Evolutionary conservation across 2,329 filamentous ascomycete species (phyloP), one percentile per base, ranked within the genome.

Genomic region (Purpureocillium lavendulum): DNA sequence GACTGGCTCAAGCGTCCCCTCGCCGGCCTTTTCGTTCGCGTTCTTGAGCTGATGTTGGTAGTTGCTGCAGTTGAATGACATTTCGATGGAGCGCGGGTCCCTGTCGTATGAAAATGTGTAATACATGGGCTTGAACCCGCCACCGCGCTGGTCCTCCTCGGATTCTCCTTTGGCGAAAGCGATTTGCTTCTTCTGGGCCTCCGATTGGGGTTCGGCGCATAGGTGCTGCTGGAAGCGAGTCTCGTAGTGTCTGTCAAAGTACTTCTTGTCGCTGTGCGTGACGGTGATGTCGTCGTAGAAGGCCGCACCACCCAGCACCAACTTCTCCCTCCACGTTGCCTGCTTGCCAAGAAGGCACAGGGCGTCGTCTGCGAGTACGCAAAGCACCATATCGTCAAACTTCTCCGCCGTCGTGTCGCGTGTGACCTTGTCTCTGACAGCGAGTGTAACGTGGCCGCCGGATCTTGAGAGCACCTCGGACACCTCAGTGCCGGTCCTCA

Each of bases 21-120:
- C 43, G 5, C 41, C 42, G 1, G 51, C 31, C 2, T 48, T 30
- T 9, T 43, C 36, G 14, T 51, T 53, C 1, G 55, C 53, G 15
- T 57, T 56, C 2, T 77, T 76, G 45, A 87, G 82, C 53, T 87
- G 82, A 33, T 79, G 71, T 55, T 87, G 82, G 59, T 87, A 86
- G 55, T 85, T 84, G 30, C 78, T 82, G 61, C 80, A 84, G 57
- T 87, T 81, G 59, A 86, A 87, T 41, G 74, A 81, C 78, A 82
- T 82, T 54, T 82, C 77, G 7, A 82, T 71, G 50, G 77, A 74
- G 3, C 64, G 71, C 1, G 67, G 65, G 48, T 80, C 71, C 12
- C 69, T 43, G 0, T 65, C 58, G 53, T 82, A 82, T 38, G 69
- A 71, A 40, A 79, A 75, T 47, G 77, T 82, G 51, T 73, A 73